phyloP scores from a whole-genome alignment of 1,284 basidiomycete species.

The Neotropicomus parvogracilis region DNA sequence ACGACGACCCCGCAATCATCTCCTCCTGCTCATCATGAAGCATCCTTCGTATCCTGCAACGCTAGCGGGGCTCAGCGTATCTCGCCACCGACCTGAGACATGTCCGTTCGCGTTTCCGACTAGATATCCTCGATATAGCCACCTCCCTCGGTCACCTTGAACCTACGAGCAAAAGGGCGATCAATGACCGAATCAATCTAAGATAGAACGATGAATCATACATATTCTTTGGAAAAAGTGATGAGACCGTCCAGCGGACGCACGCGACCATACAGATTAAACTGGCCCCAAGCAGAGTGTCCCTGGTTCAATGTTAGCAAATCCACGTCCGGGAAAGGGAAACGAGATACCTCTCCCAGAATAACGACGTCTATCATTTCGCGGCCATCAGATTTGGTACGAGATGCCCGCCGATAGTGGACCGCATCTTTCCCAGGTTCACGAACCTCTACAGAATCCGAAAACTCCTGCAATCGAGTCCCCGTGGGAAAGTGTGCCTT shows the following conservation, averaged over 20 bases:
- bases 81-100: conserved; percentile 71
- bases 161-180: conserved; percentile 38
- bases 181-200: conserved; percentile 1
- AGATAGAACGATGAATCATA: conserved; percentile 35
- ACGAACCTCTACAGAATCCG: conserved; percentile 18
- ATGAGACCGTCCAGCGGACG: conserved; percentile 69
- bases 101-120: conserved; percentile 62
- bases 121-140: conserved; percentile 75
- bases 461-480: conserved; percentile 19
- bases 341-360: conserved; percentile 56
- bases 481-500: conserved; percentile 27
- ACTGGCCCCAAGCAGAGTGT: conserved; percentile 79
- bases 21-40: conserved; percentile 66
- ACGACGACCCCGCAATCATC: conserved; percentile 38
- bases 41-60: conserved; percentile 70
- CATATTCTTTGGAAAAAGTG: conserved; percentile 71
- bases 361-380: conserved; percentile 54
- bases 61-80: conserved; percentile 57
- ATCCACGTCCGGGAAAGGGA: not conserved
- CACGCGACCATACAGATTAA: conserved; percentile 64
- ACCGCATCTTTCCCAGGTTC: conserved; percentile 31
- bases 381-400: not conserved
- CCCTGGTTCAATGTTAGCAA: conserved; percentile 43
- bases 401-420: conserved; percentile 38
- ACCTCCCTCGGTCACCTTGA: conserved; percentile 65